Base-by-base conservation (phyloP, 1,139 yeast species). In the Kodamaea anthophila region DNA sequence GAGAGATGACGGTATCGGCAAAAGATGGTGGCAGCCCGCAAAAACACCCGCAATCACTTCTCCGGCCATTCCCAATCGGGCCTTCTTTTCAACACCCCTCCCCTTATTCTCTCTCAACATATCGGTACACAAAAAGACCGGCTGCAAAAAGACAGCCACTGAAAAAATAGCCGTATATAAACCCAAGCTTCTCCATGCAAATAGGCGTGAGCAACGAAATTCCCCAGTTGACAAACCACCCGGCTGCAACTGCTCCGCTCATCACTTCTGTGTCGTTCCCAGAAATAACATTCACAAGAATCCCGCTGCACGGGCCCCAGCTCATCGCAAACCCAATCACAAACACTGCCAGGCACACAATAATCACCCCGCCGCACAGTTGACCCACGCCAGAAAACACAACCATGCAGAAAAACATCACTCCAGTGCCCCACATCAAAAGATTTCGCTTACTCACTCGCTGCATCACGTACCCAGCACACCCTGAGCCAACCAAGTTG, bases 291-390 rank as follows among this genome's bases (percentile, higher is more conserved):
- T 47, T 52, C 31, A 47, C 43, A 12, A 58, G 12, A 6, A 59
- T 46, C 1, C 55, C 55, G n/a, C 52, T 38, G 14, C 57, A 41
- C 2, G 64, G 62, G 3, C 65, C 65, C 65, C 65, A 58, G 23
- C 55, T 48, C 6, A 45, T 30, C 5, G 65, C 46, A 37, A 58
- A 58, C 4, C 38, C 33, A 9, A 55, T 36, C 14, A 58, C 41
- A 20, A 53, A 52, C 7, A 34, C 18, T 30, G 50, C 35, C 7
- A 38, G 40, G 11, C 39, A 19, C 10, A 35, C 31, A 9, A 45
- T 33, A 29, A 41, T 24, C 8, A 35, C 18, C 11, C 24, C 9
- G 13, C 15, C 14, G 8, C 15, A 15, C 13, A 18, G 15, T 16
- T 28, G 25, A 31, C 55, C 42, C 24, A 38, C 23, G 2, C 24